Conservation (phyloP, 257 asterid species). For the Solanum tarapatanum region DNA sequence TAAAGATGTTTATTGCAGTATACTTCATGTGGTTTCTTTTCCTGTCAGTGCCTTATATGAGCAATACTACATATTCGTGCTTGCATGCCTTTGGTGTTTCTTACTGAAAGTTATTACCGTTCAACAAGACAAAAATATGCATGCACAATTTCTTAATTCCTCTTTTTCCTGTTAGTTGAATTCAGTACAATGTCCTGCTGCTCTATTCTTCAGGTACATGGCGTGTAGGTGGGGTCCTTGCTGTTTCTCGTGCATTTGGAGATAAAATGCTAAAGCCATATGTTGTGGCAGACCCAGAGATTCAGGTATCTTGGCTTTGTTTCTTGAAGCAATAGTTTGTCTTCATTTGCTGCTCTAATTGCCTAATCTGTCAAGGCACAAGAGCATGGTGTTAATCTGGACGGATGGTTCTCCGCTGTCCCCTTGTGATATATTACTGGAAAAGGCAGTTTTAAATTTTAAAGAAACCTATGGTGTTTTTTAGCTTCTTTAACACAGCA, state of each 20-base stretch:
- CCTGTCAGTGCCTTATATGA: not conserved
- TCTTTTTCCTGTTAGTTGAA: not conserved
- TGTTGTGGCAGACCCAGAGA: slow-evolving; percentile 69
- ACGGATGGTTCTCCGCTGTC: not conserved
- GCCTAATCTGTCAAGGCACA: not conserved
- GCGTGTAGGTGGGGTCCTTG: slow-evolving; percentile 89
- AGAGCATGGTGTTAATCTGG: not conserved
- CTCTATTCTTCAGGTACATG: slow-evolving; percentile 44
- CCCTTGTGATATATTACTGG: not conserved
- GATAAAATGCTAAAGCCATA: slow-evolving; percentile 60
- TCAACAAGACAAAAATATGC: not conserved
- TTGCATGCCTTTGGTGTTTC: not conserved
- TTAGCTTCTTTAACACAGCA: not conserved
- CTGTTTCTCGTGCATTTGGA: slow-evolving; percentile 88
- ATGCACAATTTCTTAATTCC: not conserved
- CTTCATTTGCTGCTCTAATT: not conserved
- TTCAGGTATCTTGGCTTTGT: slow-evolving; percentile 30
- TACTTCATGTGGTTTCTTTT: not conserved
- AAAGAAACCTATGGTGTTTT: not conserved
- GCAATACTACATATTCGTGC: not conserved
- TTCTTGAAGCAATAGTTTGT: not conserved
- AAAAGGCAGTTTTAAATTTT: not conserved
- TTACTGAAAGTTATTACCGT: not conserved
- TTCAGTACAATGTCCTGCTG: not conserved
- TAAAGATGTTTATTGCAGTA: not conserved